phyloP scores from a whole-genome alignment of 2,329 filamentous ascomycete genomes.

The Raffaelea arxii region DNA sequence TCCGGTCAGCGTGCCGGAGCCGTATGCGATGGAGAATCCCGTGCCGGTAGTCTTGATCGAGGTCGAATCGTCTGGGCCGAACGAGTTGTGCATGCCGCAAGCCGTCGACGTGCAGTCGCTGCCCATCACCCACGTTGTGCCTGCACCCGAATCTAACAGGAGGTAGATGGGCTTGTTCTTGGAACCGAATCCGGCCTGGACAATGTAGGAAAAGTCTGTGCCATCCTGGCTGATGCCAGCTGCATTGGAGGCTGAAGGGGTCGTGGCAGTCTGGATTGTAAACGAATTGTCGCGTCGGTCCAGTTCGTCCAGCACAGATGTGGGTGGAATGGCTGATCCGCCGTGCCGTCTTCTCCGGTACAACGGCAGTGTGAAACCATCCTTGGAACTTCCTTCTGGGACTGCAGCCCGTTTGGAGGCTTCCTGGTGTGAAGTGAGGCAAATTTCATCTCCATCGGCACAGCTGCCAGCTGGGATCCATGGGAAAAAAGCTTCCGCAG shows the following conservation, averaged over 20 bases:
- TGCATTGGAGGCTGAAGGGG: constrained; percentile 36
- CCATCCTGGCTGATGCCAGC: constrained; percentile 54
- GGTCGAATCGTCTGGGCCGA: constrained; percentile 55
- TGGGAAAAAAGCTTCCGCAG: constrained; percentile 37
- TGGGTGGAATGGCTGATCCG: constrained; percentile 7
- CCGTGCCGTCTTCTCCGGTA: constrained; percentile 17
- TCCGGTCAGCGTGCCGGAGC: constrained; percentile 65
- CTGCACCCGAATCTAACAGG: constrained; percentile 57
- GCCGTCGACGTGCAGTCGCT: constrained; percentile 54
- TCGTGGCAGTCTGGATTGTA: constrained; percentile 33
- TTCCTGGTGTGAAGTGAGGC: constrained; percentile 4
- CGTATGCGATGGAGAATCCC: constrained; percentile 62
- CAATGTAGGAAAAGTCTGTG: constrained; percentile 56
- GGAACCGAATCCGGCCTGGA: constrained; percentile 47
- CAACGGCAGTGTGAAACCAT: background rate
- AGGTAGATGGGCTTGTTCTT: constrained; percentile 44
- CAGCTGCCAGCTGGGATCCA: constrained; percentile 26
- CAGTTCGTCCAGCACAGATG: constrained; percentile 13
- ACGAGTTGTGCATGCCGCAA: constrained; percentile 61
- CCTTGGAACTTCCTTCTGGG: no score
- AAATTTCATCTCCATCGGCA: constrained; percentile 16
- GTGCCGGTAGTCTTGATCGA: constrained; percentile 45
- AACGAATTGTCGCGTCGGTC: constrained; percentile 36
- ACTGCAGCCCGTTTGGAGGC: no score
- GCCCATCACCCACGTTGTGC: constrained; percentile 78